Evolutionary conservation across 176 grass and related monocot genomes (phyloP), one percentile per base, ranked within the genome.

Genomic region (Saccharum spontaneum): DNA sequence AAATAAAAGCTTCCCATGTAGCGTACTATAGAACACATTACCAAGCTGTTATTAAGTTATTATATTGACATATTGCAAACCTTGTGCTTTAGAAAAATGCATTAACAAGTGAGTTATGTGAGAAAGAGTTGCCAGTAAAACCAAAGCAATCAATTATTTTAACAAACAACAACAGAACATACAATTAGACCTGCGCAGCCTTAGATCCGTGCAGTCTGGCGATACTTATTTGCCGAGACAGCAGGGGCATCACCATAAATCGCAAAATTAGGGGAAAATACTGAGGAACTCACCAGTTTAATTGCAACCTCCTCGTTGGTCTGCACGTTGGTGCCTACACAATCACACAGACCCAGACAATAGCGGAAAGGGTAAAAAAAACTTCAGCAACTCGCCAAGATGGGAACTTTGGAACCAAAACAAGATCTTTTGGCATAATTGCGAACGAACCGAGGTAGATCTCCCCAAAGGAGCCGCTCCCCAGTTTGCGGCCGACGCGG

Each of bases 251-350:
- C 30, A 26, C 33, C 31, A 31, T 10, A 81, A 31, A 77, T 76
- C 71, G 33, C 1, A 31, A 10, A 67, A 23, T 52, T 7, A 0
- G 45, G 16, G 4, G 18, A 16, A 20, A 61, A 34, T 26, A 59
- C 9, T 20, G 10, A 69, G 22, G 1, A 57, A 92, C 95, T 97
- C 81, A 97, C 95, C 41, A 97, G 90, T 71, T 97, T 97, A 77
- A 97, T 92, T 39, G 90, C 95, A 49, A 97, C 95, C 79, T 97
- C 95, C 81, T 97, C 95, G 49, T 97, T 97, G 49, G 74, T 92
- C 78, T 97, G 95, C 77, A 94, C 86, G 82, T 97, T 97, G 49
- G 92, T 97, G 39, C 95, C 95, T 97, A 86, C 65, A 44, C n/a
- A 48, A 12, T n/a, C 78, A 7, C 43, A 36, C 10, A 55, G 44